Evolutionary conservation across 2,329 filamentous ascomycete genomes (phyloP).

Genomic region (Xylariaceae sp.): DNA sequence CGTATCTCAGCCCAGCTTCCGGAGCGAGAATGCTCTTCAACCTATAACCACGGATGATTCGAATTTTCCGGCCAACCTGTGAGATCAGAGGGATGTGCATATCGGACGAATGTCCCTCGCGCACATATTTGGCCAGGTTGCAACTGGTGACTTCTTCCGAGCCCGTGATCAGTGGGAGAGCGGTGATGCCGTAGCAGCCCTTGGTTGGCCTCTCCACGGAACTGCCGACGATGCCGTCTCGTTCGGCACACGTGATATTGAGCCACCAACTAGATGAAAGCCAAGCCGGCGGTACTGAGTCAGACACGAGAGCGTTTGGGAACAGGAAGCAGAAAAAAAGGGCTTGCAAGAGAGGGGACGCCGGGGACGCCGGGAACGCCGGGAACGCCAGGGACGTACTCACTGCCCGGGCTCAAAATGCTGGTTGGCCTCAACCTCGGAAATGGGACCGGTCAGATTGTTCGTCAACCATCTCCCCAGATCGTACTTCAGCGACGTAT

Average conservation of each 20-base stretch:
- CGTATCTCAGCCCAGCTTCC: slow-evolving; percentile 48
- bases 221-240: slow-evolving; percentile 48
- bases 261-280: slow-evolving; percentile 48
- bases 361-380: no score
- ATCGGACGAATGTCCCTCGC: slow-evolving; percentile 39
- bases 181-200: slow-evolving; percentile 41
- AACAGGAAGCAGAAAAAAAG: no score
- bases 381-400: slow-evolving; percentile 21
- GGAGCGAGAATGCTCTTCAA: slow-evolving; percentile 49
- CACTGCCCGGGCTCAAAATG: slow-evolving; percentile 46
- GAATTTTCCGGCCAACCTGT: slow-evolving; percentile 44
- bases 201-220: slow-evolving; percentile 41
- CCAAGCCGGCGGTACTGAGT: background rate
- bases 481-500: slow-evolving; percentile 28
- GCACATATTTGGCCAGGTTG: slow-evolving; percentile 39
- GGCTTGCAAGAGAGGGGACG: no score
- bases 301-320: no score
- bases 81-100: slow-evolving; percentile 46
- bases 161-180: slow-evolving; percentile 48
- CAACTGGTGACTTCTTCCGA: slow-evolving; percentile 39
- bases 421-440: slow-evolving; percentile 37
- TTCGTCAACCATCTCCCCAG: slow-evolving; percentile 36
- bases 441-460: slow-evolving; percentile 30
- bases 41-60: slow-evolving; percentile 47
- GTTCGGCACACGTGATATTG: slow-evolving; percentile 49